Evolutionary conservation across 441 rosid genomes (phyloP).

Genomic region (Populus hybrid): DNA sequence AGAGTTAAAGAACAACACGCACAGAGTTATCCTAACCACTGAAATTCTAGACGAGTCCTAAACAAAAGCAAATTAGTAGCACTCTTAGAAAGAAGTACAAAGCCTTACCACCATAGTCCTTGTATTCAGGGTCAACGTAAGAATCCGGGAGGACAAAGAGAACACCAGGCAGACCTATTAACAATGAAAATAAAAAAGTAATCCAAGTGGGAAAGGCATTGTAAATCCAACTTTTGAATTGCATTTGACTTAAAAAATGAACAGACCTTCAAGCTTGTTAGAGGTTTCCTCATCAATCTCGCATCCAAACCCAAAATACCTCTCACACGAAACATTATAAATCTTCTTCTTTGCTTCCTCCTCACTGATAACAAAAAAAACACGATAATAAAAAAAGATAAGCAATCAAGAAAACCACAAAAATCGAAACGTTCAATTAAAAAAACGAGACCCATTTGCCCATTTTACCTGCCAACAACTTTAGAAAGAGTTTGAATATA

Average conservation of each 20-base stretch:
- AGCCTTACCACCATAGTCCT: constrained; percentile 85
- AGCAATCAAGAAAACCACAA: neutral
- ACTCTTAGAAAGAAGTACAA: neutral
- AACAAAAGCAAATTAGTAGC: neutral
- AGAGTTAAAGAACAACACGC: neutral
- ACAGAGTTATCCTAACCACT: neutral
- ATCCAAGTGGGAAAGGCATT: neutral
- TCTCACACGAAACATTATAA: constrained; percentile 91
- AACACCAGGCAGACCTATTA: constrained; percentile 79
- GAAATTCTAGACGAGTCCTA: neutral
- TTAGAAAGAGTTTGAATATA: constrained; percentile 76
- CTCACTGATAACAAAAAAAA: constrained; percentile 38
- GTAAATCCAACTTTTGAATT: neutral
- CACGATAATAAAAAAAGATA: neutral
- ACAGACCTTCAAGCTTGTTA: constrained; percentile 77
- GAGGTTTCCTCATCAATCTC: constrained; percentile 97
- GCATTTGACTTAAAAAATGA: neutral
- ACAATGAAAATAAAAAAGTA: neutral
- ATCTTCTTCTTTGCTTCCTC: constrained; percentile 89
- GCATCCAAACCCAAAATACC: constrained; percentile 91
- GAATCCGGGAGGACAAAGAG: constrained; percentile 93
- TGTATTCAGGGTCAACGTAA: constrained; percentile 80
- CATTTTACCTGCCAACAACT: constrained; percentile 67
- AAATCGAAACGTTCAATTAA: neutral
- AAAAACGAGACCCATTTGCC: neutral